phyloP scores from a whole-genome alignment of 441 rosid species.

The Syzygium syzygioides region DNA sequence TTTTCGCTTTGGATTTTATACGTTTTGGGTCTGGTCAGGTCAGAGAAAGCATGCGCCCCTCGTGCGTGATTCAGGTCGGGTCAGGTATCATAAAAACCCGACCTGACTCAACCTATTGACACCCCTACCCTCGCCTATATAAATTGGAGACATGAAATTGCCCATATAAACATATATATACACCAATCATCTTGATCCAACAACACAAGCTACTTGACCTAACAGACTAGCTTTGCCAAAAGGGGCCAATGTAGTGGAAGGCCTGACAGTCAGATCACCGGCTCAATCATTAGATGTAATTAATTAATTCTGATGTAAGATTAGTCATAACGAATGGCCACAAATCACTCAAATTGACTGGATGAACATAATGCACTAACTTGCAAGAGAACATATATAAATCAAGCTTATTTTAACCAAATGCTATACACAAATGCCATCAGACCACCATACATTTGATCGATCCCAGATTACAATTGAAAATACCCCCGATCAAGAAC shows the following conservation, averaged over 20 bases:
- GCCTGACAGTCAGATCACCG: neutral
- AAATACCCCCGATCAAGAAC: neutral
- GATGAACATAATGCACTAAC: neutral
- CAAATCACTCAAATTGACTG: neutral
- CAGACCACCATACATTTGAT: neutral
- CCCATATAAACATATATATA: neutral
- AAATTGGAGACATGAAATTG: neutral
- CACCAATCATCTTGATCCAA: neutral
- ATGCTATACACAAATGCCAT: neutral
- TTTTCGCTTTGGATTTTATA: too few species aligned
- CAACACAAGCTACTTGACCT: neutral
- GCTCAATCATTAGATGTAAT: neutral
- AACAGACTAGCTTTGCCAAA: neutral
- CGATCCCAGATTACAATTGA: neutral
- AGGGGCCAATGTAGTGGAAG: neutral
- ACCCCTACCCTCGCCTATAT: too few species aligned
- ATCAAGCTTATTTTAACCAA: neutral
- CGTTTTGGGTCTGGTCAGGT: too few species aligned
- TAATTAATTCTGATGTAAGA: neutral
- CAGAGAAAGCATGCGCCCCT: too few species aligned
- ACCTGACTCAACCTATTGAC: too few species aligned
- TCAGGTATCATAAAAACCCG: too few species aligned
- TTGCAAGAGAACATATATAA: neutral
- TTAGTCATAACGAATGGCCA: neutral
- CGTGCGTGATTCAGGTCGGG: too few species aligned